A percentile compares a stretch with the other conserved stretches of the same genome.
Conservation (phyloP, 495 filamentous ascomycete genomes). For the Pyrenopolyporus hunteri region DNA sequence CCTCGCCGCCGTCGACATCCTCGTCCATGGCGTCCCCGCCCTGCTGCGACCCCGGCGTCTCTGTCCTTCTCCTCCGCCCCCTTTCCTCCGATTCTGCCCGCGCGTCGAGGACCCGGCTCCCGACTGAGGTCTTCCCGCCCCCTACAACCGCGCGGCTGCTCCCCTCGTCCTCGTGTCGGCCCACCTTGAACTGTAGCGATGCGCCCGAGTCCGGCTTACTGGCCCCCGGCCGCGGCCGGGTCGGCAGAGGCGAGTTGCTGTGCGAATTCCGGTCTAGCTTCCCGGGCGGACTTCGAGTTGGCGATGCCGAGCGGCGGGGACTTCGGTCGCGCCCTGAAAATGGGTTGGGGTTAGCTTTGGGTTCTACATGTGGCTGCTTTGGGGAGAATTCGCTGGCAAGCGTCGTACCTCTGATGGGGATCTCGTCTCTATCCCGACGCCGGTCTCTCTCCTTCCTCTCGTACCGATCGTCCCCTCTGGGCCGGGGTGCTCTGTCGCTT, state of each 20-base stretch:
- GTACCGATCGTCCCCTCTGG: conserved; percentile 33
- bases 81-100: conserved; percentile 26
- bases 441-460: conserved; percentile 39
- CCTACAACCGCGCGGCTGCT: conserved; percentile 37
- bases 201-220: conserved; percentile 23
- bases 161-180: conserved; percentile 44
- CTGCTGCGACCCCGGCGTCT: conserved; percentile 29
- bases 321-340: conserved; percentile 19
- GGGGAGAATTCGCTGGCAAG: conserved; percentile 28
- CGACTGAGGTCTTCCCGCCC: conserved; percentile 44
- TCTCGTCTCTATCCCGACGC: conserved; percentile 45
- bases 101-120: conserved; percentile 20
- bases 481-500: conserved; percentile 23
- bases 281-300: conserved; percentile 23
- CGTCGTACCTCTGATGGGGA: conserved; percentile 40
- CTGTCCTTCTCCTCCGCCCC: conserved; percentile 34
- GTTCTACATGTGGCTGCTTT: conserved; percentile 39
- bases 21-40: conserved; percentile 54
- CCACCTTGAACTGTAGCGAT: conserved; percentile 47
- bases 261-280: conserved; percentile 26
- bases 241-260: conserved; percentile 40
- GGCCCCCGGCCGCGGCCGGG: conserved; percentile 32
- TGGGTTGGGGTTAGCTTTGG: conserved; percentile 16
- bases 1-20: conserved; percentile 48
- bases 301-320: conserved; percentile 28